A percentile compares a stretch with the other conserved stretches of the same genome.
Conservation (phyloP, 371 early-diverging fungal species). For the Mucor circinelloides region DNA sequence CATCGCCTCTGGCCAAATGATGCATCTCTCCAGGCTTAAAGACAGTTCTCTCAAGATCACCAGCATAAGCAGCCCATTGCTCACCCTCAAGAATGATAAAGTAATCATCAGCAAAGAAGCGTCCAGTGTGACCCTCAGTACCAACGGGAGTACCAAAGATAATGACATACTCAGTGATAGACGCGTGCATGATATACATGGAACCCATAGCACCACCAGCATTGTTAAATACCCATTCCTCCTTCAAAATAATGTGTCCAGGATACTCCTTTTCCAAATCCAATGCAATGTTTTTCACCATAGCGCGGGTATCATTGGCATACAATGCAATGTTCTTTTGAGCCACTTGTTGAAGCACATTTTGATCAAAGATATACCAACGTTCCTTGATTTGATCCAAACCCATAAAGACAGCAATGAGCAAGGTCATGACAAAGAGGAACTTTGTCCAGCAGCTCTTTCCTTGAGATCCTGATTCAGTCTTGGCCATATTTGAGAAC, state of each 20-base stretch:
- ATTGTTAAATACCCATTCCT: constrained; percentile 60
- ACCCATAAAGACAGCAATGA: constrained; percentile 35
- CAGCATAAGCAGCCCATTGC: constrained; percentile 57
- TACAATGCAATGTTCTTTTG: constrained; percentile 47
- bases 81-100: constrained; percentile 62
- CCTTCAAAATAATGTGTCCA: constrained; percentile 45
- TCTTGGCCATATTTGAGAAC: constrained; percentile 2
- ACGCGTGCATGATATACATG: constrained; percentile 58
- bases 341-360: constrained; percentile 46
- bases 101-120: constrained; percentile 57
- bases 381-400: constrained; percentile 44
- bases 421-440: constrained; percentile 28
- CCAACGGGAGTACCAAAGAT: constrained; percentile 61
- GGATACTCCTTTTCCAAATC: constrained; percentile 48
- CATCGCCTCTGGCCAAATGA: constrained; percentile 47
- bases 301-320: constrained; percentile 30
- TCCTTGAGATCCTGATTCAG: background rate
- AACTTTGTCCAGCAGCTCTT: constrained; percentile 25
- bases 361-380: constrained; percentile 49
- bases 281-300: constrained; percentile 39
- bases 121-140: constrained; percentile 60
- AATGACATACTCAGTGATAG: constrained; percentile 57
- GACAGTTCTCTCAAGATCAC: constrained; percentile 40
- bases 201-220: constrained; percentile 65
- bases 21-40: constrained; percentile 56